Evolutionary conservation across 352 stramenopile species (phyloP).

Genomic region (Phytophthora nicotianae): DNA sequence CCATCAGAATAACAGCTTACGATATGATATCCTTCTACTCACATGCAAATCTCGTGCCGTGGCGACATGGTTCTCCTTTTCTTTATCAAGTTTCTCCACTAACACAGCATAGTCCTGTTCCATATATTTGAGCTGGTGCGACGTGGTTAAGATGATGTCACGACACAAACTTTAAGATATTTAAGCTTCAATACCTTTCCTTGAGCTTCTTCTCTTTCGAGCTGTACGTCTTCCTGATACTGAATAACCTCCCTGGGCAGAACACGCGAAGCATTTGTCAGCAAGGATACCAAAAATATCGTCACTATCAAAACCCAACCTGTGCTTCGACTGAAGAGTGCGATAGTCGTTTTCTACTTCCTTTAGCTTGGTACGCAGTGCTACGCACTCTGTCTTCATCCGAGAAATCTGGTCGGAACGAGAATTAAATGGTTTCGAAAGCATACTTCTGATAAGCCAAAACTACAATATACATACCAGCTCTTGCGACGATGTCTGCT

Average conservation of each 20-base stretch:
- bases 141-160: background rate
- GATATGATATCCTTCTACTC: slow-evolving; percentile 1
- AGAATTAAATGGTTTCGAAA: slow-evolving; percentile 2
- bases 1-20: background rate
- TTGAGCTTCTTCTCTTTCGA: slow-evolving; percentile 70
- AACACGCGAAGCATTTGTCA: background rate
- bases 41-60: slow-evolving; percentile 58
- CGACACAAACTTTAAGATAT: background rate
- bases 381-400: slow-evolving; percentile 71
- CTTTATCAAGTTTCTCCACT: slow-evolving; percentile 62
- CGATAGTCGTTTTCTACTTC: slow-evolving; percentile 81
- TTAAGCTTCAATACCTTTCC: slow-evolving; percentile 44
- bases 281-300: too few species aligned
- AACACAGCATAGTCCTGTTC: slow-evolving; percentile 65
- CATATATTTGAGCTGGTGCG: slow-evolving; percentile 63
- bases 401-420: slow-evolving; percentile 45
- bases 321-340: slow-evolving; percentile 71
- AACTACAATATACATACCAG: slow-evolving; percentile 50
- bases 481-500: slow-evolving; percentile 64
- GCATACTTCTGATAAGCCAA: background rate
- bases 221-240: slow-evolving; percentile 69
- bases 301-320: slow-evolving; percentile 30
- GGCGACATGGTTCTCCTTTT: slow-evolving; percentile 54
- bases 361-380: slow-evolving; percentile 73
- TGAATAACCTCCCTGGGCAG: slow-evolving; percentile 54